These are phyloP conservation scores for Penicillium dipodomyicola DNA, from an alignment of 495 filamentous ascomycete species.

Conservation along the genomic window DNA sequence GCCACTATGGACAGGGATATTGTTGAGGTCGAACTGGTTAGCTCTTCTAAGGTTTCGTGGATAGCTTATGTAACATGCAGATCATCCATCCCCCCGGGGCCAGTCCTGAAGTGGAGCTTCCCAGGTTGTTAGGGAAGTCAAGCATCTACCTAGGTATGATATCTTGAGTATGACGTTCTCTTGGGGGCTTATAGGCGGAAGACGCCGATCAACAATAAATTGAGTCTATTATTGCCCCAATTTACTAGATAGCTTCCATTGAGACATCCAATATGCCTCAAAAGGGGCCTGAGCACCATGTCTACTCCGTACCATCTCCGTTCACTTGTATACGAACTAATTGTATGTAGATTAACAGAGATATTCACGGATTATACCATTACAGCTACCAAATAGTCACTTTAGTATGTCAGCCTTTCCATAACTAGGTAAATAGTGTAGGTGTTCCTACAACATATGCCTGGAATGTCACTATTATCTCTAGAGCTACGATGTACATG, in stretches of 20 bases:
- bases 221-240: not conserved
- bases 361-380: not conserved
- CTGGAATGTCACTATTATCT: constrained; percentile 2
- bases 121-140: not conserved
- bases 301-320: not conserved
- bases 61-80: constrained; percentile 23
- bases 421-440: not conserved
- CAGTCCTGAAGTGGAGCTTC: not conserved
- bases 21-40: constrained; percentile 12
- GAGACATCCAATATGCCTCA: constrained; percentile 14
- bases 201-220: not conserved
- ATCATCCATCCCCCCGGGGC: too few relatives aligned
- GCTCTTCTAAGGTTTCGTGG: constrained; percentile 15
- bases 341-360: not conserved
- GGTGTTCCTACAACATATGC: not conserved
- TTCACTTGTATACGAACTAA: not conserved
- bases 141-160: not conserved
- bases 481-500: not conserved
- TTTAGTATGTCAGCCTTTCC: not conserved
- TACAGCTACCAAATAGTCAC: not conserved
- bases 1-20: constrained; percentile 1
- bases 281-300: constrained; percentile 6
- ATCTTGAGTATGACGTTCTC: not conserved
- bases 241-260: constrained; percentile 2
- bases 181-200: not conserved